Base-by-base conservation (phyloP, 106 monocot species). In the Amphibolis antarctica region DNA sequence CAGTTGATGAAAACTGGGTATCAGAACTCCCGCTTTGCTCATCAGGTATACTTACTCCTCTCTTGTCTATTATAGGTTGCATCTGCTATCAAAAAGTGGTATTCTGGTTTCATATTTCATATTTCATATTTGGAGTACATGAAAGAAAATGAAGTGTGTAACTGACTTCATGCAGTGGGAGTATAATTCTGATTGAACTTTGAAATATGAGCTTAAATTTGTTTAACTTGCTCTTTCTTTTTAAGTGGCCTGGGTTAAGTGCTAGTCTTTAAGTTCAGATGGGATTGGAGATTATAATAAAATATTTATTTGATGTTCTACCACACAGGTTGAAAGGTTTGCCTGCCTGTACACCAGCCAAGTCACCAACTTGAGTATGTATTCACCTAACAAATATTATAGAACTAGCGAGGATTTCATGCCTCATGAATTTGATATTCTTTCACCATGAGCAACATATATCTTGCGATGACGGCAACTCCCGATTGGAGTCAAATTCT, bases 1-100 rank as follows among this genome's bases (percentile, higher is more conserved):
- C 94, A 96, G 48, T 86, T 96, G 53, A 86, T 89, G 89, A 96
- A 96, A 73, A 89, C 94, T 49, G 94, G 94, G 12, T 96, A 68
- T 67, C 94, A 96, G 62, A 96, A 89, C 66, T 96, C 94, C 59
- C 81, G 94, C 28, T 96, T 96, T 69, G 94, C 94, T 43, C 89
- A 96, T 82, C 94, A 96, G 89, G 94, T 96, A 67, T 12, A 43
- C 27, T 31, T 60, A 19, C 19, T 6, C 42, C 29, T 42, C 5
- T 30, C 36, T 36, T 36, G 36, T 36, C 7, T 36, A 36, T 36
- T 4, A 7, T 7, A 36, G 36, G 36, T 36, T 36, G 7, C 2
- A 36, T 36, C 36, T n/a, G 36, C 36, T 4, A 7, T 36, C 36
- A 4, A 2, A 36, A 36, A 36, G 36, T 36, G 36, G 36, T 36